Conservation (phyloP, 805 yeast genomes). For the Cyberlindnera mrakii region DNA sequence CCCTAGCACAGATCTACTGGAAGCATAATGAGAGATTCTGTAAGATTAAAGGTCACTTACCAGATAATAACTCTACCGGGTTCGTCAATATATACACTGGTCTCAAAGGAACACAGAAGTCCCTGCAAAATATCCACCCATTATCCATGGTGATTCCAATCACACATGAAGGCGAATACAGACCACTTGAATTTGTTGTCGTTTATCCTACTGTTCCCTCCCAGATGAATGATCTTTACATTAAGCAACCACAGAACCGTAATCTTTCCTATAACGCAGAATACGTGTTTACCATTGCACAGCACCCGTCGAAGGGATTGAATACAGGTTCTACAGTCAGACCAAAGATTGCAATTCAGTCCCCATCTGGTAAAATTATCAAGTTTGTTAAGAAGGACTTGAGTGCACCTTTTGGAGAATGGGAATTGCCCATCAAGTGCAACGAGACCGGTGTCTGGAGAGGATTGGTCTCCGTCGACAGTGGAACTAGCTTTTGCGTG, state of each 20-base stretch:
- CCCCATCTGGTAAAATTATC: conserved; percentile 78
- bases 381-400: conserved; percentile 49
- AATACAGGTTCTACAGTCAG: conserved; percentile 22
- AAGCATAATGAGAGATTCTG: conserved; percentile 57
- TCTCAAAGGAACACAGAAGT: conserved; percentile 49
- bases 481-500: conserved; percentile 76
- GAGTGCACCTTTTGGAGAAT: conserved; percentile 43
- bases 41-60: conserved; percentile 75
- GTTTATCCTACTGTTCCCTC: conserved; percentile 68
- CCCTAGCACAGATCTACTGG: conserved; percentile 79
- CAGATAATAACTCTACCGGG: conserved; percentile 64
- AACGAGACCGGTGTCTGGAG: conserved; percentile 79
- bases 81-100: conserved; percentile 73
- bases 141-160: conserved; percentile 70
- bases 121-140: conserved; percentile 56
- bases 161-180: conserved; percentile 61
- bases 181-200: conserved; percentile 61
- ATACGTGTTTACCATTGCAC: conserved; percentile 59
- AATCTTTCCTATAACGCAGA: conserved; percentile 49
- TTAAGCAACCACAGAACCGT: conserved; percentile 78
- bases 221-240: conserved; percentile 68
- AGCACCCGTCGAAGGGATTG: conserved; percentile 32
- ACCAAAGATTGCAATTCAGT: conserved; percentile 62
- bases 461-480: conserved; percentile 73
- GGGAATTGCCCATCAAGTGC: conserved; percentile 55